Percentiles rank a stretch among this genome's conserved stretches.
These are phyloP conservation scores for Breynia disticha DNA, from an alignment of 441 rosid species.

Conservation along the genomic window DNA sequence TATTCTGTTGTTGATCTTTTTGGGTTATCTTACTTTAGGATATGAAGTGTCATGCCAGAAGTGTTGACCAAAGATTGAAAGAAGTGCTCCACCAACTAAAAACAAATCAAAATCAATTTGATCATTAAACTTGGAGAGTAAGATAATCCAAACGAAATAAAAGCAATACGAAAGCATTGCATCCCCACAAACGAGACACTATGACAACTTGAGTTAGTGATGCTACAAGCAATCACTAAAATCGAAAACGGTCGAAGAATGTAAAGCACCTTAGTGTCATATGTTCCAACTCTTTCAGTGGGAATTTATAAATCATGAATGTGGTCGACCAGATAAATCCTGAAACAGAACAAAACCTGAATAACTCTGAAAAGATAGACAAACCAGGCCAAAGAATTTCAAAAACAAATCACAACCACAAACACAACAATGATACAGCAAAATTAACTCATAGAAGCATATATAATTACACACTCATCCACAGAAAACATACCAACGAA, in stretches of 20 bases:
- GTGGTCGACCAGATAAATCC: conserved; percentile 85
- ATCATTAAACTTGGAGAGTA: conserved; percentile 1
- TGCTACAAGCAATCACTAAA: too few relatives aligned
- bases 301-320: conserved; percentile 73
- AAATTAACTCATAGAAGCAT: too few relatives aligned
- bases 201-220: too few relatives aligned
- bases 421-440: not conserved
- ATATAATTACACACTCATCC: not conserved
- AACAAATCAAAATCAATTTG: not conserved
- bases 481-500: conserved; percentile 47
- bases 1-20: conserved; percentile 35
- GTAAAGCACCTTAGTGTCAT: conserved; percentile 72
- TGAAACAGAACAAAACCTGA: conserved; percentile 17
- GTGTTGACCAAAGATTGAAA: conserved; percentile 85
- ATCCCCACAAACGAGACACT: not conserved
- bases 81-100: conserved; percentile 82
- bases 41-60: conserved; percentile 89
- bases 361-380: not conserved
- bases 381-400: not conserved
- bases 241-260: not conserved
- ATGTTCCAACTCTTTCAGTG: conserved; percentile 72
- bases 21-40: conserved; percentile 39
- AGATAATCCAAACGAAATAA: not conserved
- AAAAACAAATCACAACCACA: not conserved
- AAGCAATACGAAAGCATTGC: conserved; percentile 4